Percentiles rank a stretch among this genome's conserved stretches.
These are phyloP conservation scores for Ogataea allantospora DNA, from an alignment of 805 yeast genomes.

Conservation along the genomic window DNA sequence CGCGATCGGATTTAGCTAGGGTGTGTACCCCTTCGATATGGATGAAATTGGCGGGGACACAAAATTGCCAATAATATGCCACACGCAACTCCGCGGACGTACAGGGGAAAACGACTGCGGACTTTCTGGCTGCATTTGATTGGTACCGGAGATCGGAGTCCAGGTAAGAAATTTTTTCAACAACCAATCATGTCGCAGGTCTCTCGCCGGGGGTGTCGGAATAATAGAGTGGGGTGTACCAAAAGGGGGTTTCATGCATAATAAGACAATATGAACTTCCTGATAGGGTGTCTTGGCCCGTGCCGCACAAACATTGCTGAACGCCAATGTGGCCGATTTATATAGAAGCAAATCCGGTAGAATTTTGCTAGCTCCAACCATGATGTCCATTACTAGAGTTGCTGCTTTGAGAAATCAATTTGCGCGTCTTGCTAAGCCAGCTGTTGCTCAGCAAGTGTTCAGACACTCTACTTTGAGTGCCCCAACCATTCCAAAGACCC, in stretches of 20 bases:
- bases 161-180: neutral
- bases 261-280: neutral
- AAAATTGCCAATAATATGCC: neutral
- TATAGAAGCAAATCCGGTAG: constrained; percentile 1
- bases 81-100: neutral
- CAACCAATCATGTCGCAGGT: constrained; percentile 5
- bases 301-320: constrained; percentile 5
- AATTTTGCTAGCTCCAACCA: constrained; percentile 8
- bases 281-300: constrained; percentile 5
- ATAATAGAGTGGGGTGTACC: constrained; percentile 10
- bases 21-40: neutral
- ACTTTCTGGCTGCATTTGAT: constrained; percentile 1
- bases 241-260: constrained; percentile 8
- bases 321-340: neutral
- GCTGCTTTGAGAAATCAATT: constrained; percentile 11
- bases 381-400: constrained; percentile 9
- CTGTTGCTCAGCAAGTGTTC: constrained; percentile 11
- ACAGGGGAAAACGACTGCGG: constrained; percentile 5
- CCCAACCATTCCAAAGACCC: constrained; percentile 36
- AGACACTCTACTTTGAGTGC: constrained; percentile 9
- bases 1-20: constrained; percentile 1
- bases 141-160: constrained; percentile 11
- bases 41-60: neutral
- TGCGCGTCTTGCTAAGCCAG: constrained; percentile 8
- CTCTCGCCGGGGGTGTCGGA: constrained; percentile 9